Evolutionary conservation across 371 early-diverging fungal species (phyloP).

Genomic region (Chytridium lagenaria): DNA sequence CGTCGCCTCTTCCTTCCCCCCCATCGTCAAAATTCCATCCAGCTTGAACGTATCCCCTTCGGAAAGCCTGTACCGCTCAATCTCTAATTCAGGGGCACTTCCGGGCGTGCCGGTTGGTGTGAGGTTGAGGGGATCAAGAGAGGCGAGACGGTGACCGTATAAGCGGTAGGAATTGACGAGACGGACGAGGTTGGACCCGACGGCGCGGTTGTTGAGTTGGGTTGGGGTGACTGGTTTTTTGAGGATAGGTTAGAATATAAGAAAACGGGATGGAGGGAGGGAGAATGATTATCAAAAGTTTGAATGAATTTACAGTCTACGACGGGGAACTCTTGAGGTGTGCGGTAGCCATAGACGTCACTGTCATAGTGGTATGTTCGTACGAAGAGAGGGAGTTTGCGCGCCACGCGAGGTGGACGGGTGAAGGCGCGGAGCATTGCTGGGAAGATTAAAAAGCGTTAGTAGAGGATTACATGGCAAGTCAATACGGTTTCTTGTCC

Average conservation of each 20-base stretch:
- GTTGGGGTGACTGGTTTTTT: conserved; percentile 33
- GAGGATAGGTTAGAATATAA: neutral
- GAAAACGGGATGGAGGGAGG: neutral
- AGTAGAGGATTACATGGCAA: too few species aligned
- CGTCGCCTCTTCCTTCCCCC: conserved; percentile 62
- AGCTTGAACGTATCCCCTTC: conserved; percentile 62
- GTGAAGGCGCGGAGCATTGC: too few species aligned
- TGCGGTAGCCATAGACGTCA: conserved; percentile 84
- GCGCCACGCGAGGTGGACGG: too few species aligned
- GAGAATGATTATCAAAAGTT: neutral
- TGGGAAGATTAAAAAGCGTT: too few species aligned
- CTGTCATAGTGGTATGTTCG: conserved; percentile 43
- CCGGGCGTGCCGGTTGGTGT: conserved; percentile 63
- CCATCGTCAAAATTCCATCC: conserved; percentile 75
- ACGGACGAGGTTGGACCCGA: conserved; percentile 82
- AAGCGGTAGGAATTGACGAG: conserved; percentile 84
- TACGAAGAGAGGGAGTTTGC: too few species aligned
- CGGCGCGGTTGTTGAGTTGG: conserved; percentile 81
- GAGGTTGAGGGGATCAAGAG: conserved; percentile 88
- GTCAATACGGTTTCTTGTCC: too few species aligned
- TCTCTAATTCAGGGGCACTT: conserved; percentile 76
- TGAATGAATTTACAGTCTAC: conserved; percentile 69
- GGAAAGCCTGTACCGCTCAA: conserved; percentile 80
- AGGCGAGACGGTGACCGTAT: conserved; percentile 83
- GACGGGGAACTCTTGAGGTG: conserved; percentile 67